phyloP scores from a whole-genome alignment of 1,139 yeast species.

The Trichomonascaceae sp. region DNA sequence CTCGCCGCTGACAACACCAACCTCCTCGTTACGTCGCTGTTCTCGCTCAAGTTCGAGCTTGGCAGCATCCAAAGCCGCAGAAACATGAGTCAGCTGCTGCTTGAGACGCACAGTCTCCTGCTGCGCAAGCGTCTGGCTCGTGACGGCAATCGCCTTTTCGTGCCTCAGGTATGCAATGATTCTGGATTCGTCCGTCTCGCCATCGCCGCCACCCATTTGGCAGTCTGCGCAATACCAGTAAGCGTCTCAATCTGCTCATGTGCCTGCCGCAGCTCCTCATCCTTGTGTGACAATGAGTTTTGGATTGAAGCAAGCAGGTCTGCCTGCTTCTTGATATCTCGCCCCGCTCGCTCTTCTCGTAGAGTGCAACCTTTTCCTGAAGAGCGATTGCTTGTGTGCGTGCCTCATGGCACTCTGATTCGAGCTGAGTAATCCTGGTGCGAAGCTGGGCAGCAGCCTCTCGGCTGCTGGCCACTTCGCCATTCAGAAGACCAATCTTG shows the following conservation, averaged over 20 bases:
- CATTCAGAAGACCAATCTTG: conserved; percentile 44
- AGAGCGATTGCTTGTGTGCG: conserved; percentile 27
- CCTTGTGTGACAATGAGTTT: background rate
- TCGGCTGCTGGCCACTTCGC: conserved; percentile 31
- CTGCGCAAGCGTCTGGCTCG: conserved; percentile 37
- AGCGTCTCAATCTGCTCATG: conserved; percentile 22
- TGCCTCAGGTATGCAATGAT: conserved; percentile 53
- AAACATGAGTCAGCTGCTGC: conserved; percentile 23
- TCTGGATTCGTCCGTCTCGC: conserved; percentile 6
- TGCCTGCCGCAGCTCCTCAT: background rate
- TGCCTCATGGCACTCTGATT: conserved; percentile 22
- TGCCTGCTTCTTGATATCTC: background rate
- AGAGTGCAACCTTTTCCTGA: conserved; percentile 25
- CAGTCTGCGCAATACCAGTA: conserved; percentile 34
- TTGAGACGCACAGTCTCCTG: conserved; percentile 39
- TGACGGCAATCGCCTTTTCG: conserved; percentile 62
- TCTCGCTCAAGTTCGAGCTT: conserved; percentile 20
- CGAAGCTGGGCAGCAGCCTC: conserved; percentile 9
- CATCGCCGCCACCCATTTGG: conserved; percentile 23
- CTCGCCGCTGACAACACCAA: conserved; percentile 33
- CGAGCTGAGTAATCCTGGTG: conserved; percentile 20
- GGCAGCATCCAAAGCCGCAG: conserved; percentile 22
- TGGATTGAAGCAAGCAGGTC: background rate
- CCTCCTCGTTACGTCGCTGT: conserved; percentile 30
- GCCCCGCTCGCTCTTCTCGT: conserved; percentile 9